Conservation (phyloP, 305 asterid species). For the Rubia peregrina region DNA sequence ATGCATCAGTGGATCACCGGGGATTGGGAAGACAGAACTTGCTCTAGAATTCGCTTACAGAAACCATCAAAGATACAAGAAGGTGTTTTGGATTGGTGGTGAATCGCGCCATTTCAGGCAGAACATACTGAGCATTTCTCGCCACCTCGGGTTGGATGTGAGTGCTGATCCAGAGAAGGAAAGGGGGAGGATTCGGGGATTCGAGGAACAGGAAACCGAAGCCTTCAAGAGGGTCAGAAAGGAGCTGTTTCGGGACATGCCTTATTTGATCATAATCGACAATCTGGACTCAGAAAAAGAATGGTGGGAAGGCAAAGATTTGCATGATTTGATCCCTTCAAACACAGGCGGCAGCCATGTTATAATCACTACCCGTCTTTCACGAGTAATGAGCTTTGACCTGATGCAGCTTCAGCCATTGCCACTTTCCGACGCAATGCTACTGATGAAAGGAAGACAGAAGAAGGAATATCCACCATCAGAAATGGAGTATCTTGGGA, state of each 20-base stretch:
- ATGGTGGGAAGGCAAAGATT: conserved; percentile 97
- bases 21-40: conserved; percentile 79
- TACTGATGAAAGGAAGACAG: conserved; percentile 50
- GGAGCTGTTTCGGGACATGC: conserved; percentile 86
- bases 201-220: conserved; percentile 82
- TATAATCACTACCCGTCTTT: conserved; percentile 63
- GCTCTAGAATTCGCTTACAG: conserved; percentile 81
- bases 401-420: conserved; percentile 60
- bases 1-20: conserved; percentile 63
- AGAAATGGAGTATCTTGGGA: conserved; percentile 54
- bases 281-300: conserved; percentile 74
- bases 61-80: conserved; percentile 66
- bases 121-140: conserved; percentile 58
- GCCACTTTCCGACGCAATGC: conserved; percentile 53
- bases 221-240: conserved; percentile 75
- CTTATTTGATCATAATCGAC: conserved; percentile 71
- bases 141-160: conserved; percentile 67
- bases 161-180: conserved; percentile 86
- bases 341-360: conserved; percentile 86
- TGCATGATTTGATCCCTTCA: conserved; percentile 75
- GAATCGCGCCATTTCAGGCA: conserved; percentile 73
- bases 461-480: conserved; percentile 44
- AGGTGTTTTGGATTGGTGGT: conserved; percentile 90
- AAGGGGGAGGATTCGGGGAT: conserved; percentile 68
- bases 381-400: conserved; percentile 57